These are phyloP conservation scores for Streptanthus diversifolius DNA, from an alignment of 345 rosid species.

Conservation along the genomic window DNA sequence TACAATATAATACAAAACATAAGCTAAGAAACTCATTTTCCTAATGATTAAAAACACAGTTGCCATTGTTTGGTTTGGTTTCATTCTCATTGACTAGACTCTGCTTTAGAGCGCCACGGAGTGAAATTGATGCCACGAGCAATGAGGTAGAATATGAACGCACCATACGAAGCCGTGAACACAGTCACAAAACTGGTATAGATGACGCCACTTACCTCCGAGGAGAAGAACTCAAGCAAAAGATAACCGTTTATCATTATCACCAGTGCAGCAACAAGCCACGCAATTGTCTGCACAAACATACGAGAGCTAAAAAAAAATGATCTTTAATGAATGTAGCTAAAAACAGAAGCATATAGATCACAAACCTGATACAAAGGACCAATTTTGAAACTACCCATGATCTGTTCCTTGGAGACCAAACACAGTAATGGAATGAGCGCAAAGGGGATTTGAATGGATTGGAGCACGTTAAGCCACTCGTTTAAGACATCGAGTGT, in stretches of 20 bases:
- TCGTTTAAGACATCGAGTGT: conserved; percentile 71
- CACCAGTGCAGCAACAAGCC: conserved; percentile 82
- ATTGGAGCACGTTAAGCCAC: conserved; percentile 89
- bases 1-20: conserved; percentile 22
- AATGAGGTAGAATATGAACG: conserved; percentile 67
- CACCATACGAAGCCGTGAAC: conserved; percentile 54
- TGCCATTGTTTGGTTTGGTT: conserved; percentile 6
- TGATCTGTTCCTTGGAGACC: conserved; percentile 78
- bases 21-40: not conserved
- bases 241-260: conserved; percentile 87
- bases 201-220: conserved; percentile 50
- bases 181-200: conserved; percentile 35
- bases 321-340: not conserved
- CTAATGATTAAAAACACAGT: not conserved
- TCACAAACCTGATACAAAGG: conserved; percentile 57
- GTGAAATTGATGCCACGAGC: conserved; percentile 42
- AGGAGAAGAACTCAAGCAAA: conserved; percentile 63
- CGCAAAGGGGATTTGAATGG: conserved; percentile 88
- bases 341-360: not conserved
- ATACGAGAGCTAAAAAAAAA: not conserved
- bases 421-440: conserved; percentile 77
- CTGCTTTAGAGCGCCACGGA: conserved; percentile 33
- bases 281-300: conserved; percentile 52
- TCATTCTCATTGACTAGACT: conserved; percentile 14
- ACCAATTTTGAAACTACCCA: conserved; percentile 86